phyloP scores from a whole-genome alignment of 2,329 filamentous ascomycete species.

The Beauveria caledonica region DNA sequence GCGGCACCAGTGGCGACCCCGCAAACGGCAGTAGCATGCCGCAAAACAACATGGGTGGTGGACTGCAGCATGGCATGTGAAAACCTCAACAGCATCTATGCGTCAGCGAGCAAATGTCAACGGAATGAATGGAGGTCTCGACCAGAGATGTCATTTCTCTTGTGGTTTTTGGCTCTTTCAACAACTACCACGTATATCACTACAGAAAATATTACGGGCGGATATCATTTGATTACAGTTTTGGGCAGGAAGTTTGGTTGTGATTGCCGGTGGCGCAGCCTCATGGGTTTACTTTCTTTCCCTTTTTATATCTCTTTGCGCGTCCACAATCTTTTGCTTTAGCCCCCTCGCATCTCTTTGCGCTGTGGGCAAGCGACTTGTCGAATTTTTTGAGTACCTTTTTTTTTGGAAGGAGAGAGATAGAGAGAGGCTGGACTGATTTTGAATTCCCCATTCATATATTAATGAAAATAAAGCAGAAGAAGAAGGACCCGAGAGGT shows the following conservation, averaged over 20 bases:
- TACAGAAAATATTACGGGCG: background rate
- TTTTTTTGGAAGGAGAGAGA: no score
- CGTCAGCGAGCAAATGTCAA: background rate
- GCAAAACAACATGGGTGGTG: conserved; percentile 9
- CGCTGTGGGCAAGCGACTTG: background rate
- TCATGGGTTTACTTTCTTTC: background rate
- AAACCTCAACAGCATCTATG: background rate
- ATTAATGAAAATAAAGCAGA: background rate
- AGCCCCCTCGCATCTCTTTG: background rate
- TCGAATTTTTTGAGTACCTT: background rate
- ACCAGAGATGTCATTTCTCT: background rate
- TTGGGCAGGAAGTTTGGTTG: background rate
- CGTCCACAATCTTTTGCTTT: background rate
- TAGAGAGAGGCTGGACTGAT: background rate
- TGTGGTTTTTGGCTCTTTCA: background rate
- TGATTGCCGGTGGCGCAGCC: background rate
- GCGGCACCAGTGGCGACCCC: background rate
- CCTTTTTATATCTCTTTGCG: background rate
- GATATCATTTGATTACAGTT: background rate
- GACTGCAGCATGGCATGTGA: conserved; percentile 9
- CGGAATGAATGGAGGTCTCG: background rate
- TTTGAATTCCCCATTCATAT: background rate
- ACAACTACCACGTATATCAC: background rate
- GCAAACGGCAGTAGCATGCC: conserved; percentile 6
- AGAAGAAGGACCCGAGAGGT: background rate